A percentile compares a stretch with the other conserved stretches of the same genome.
These are phyloP conservation scores for Penicillium sp. DNA, from an alignment of 2,329 filamentous ascomycete genomes.

Conservation along the genomic window DNA sequence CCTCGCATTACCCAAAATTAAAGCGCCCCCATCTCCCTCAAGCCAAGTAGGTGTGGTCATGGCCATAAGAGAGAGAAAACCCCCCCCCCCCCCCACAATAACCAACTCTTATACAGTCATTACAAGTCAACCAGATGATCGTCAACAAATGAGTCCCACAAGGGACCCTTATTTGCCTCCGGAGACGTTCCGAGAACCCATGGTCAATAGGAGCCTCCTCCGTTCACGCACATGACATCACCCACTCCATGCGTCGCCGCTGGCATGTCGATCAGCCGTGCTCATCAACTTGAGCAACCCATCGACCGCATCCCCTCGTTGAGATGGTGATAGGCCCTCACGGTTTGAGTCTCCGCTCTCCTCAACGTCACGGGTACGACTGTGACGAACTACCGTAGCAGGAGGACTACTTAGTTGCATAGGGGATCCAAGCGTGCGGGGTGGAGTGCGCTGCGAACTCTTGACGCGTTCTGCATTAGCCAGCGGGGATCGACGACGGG, in stretches of 20 bases:
- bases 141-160: neutral
- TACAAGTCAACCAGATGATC: neutral
- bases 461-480: constrained; percentile 13
- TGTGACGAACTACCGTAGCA: constrained; percentile 26
- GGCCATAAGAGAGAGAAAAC: neutral
- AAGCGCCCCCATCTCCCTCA: neutral
- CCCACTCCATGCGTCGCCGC: constrained; percentile 24
- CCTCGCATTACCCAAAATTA: neutral
- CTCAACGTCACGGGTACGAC: constrained; percentile 14
- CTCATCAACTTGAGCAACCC: constrained; percentile 43
- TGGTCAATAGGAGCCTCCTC: neutral
- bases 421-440: constrained; percentile 26
- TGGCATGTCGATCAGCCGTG: constrained; percentile 31
- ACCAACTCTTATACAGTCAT: neutral
- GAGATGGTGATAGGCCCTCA: constrained; percentile 25
- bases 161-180: neutral
- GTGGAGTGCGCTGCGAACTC: constrained; percentile 18
- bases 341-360: constrained; percentile 16
- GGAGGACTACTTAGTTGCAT: constrained; percentile 40
- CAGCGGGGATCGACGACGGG: constrained; percentile 16
- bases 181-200: neutral
- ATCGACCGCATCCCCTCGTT: constrained; percentile 40
- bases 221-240: constrained; percentile 1
- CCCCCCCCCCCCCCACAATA: neutral
- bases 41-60: neutral